These are phyloP conservation scores for Gracilaria domingensis DNA, from an alignment of 23 red algal genomes.

Conservation along the genomic window DNA sequence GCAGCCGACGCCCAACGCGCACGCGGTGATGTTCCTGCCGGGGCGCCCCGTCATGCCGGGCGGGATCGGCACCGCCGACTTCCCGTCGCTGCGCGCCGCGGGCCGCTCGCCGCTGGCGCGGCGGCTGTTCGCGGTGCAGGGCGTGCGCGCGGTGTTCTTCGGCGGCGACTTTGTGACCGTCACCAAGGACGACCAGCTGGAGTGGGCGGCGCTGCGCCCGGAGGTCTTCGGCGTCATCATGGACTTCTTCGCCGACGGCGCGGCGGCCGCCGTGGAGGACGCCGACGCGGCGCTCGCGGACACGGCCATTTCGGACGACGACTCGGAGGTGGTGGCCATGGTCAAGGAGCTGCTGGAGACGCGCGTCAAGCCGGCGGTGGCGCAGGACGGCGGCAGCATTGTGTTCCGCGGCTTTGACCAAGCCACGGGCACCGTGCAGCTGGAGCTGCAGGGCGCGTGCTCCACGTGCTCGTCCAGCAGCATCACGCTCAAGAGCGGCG, in stretches of 20 bases:
- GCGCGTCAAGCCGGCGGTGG: conserved; percentile 95
- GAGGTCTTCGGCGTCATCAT: conserved; percentile 96
- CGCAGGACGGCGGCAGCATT: conserved; percentile 98
- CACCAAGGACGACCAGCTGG: conserved; percentile 81
- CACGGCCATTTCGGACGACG: conserved; percentile 77
- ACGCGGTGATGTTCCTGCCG: conserved; percentile 97
- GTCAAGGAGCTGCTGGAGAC: conserved; percentile 99
- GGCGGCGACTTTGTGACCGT: conserved; percentile 96
- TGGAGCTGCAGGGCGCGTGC: conserved; percentile 97
- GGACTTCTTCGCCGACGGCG: conserved; percentile 79
- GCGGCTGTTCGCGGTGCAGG: conserved; percentile 78
- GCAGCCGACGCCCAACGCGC: conserved; percentile 90
- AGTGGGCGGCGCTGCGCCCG: conserved; percentile 89
- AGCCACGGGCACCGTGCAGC: conserved; percentile 76
- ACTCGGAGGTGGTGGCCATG: conserved; percentile 98
- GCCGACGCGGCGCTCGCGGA: conserved; percentile 48
- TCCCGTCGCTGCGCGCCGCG: conserved; percentile 66
- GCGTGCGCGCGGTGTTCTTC: conserved; percentile 89
- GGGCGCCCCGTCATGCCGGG: conserved; percentile 88
- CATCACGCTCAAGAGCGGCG: conserved; percentile 98
- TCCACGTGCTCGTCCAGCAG: conserved; percentile 85
- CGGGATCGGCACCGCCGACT: conserved; percentile 74
- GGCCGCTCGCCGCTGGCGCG: conserved; percentile 77
- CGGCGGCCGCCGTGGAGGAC: conserved; percentile 35
- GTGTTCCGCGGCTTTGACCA: conserved; percentile 90